phyloP scores from a whole-genome alignment of 768 basidiomycete species.

The Leccinum variicolor region DNA sequence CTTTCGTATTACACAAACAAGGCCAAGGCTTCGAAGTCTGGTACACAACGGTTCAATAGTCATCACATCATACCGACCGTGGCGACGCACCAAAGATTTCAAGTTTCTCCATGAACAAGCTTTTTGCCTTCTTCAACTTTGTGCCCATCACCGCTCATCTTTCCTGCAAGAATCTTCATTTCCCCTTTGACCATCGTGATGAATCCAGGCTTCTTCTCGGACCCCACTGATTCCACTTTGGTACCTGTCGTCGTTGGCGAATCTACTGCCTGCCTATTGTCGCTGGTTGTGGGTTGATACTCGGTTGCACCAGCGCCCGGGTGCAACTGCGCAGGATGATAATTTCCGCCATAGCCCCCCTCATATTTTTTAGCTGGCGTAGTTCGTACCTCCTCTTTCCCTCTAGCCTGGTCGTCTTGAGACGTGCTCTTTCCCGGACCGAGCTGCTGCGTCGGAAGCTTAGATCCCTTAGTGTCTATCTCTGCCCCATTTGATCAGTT shows the following conservation, averaged over 20 bases:
- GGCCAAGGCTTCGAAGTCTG: background rate
- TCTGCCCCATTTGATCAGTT: background rate
- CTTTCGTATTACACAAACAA: slow-evolving; percentile 10
- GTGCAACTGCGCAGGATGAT: slow-evolving; percentile 30
- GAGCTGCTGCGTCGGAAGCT: background rate
- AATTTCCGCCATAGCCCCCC: slow-evolving; percentile 15
- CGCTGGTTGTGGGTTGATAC: background rate
- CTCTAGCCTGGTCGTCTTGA: slow-evolving; percentile 1
- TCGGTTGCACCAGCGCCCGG: slow-evolving; percentile 19
- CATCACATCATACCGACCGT: background rate
- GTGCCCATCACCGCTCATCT: slow-evolving; percentile 26
- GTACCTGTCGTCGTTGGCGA: background rate
- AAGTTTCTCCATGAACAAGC: slow-evolving; percentile 24
- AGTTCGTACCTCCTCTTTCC: background rate
- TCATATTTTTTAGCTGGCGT: background rate
- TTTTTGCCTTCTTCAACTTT: slow-evolving; percentile 29
- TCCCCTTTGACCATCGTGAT: slow-evolving; percentile 32
- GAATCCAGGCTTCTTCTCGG: slow-evolving; percentile 25
- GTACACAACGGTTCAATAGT: background rate
- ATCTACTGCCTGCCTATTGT: background rate
- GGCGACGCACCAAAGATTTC: slow-evolving; percentile 3
- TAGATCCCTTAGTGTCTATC: background rate
- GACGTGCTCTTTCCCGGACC: background rate
- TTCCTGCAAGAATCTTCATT: slow-evolving; percentile 32
- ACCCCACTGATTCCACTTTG: background rate